These are phyloP conservation scores for Cerrena zonata DNA, from an alignment of 1,284 basidiomycete genomes.

Conservation along the genomic window DNA sequence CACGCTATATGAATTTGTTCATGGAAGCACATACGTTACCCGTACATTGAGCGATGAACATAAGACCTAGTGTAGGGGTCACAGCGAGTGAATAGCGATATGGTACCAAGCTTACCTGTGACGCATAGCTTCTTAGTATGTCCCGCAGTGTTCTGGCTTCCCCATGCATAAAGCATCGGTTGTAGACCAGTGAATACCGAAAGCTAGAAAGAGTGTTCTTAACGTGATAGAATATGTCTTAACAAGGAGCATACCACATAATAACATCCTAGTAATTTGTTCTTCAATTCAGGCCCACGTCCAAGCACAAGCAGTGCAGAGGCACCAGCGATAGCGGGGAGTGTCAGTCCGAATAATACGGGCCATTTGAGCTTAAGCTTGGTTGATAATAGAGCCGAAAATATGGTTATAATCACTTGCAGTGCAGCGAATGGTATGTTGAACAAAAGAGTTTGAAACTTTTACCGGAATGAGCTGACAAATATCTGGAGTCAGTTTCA, in stretches of 20 bases:
- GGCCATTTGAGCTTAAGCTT: slow-evolving; percentile 46
- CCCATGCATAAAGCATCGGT: slow-evolving; percentile 41
- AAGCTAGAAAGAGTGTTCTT: slow-evolving; percentile 21
- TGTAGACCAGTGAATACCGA: slow-evolving; percentile 34
- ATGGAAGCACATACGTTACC: slow-evolving; percentile 31
- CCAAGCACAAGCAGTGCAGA: slow-evolving; percentile 31
- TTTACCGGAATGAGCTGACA: neutral
- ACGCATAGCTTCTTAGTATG: slow-evolving; percentile 40
- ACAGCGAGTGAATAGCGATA: neutral
- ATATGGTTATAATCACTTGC: slow-evolving; percentile 37
- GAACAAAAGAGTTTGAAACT: slow-evolving; percentile 41
- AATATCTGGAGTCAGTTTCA: slow-evolving; percentile 1
- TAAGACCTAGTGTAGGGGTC: slow-evolving; percentile 24
- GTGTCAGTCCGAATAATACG: slow-evolving; percentile 36
- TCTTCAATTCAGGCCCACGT: slow-evolving; percentile 26
- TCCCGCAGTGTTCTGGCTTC: slow-evolving; percentile 38
- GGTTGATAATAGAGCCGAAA: slow-evolving; percentile 38
- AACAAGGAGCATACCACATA: slow-evolving; percentile 31
- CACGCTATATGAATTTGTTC: neutral
- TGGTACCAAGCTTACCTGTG: slow-evolving; percentile 6
- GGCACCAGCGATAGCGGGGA: slow-evolving; percentile 37
- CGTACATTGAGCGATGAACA: slow-evolving; percentile 39
- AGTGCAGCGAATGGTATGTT: slow-evolving; percentile 46
- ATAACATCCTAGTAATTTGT: slow-evolving; percentile 36
- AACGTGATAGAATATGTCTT: neutral